Conservation (phyloP, 2,329 filamentous ascomycete species). For the Aspergillus thermomutatus region DNA sequence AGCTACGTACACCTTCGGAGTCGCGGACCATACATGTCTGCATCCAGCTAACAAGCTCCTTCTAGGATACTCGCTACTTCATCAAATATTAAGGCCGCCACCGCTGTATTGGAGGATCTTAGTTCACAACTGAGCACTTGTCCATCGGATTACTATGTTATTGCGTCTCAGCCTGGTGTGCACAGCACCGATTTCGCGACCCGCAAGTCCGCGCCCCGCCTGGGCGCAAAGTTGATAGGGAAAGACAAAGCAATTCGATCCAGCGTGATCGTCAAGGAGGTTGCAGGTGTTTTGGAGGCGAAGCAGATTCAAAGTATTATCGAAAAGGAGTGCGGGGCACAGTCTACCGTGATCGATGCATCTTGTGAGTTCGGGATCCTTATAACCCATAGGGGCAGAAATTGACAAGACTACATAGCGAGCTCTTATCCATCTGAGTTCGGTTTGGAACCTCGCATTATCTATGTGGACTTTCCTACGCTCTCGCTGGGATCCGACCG, state of each 20-base stretch:
- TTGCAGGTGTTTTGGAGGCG: conserved; percentile 48
- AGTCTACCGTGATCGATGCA: conserved; percentile 42
- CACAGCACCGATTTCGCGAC: conserved; percentile 65
- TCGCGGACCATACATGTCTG: neutral
- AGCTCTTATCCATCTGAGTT: conserved; percentile 39
- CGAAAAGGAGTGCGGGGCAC: conserved; percentile 47
- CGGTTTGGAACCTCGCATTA: conserved; percentile 38
- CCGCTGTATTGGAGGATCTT: conserved; percentile 42
- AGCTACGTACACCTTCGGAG: conserved; percentile 5
- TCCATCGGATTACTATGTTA: conserved; percentile 70
- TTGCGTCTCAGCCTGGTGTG: conserved; percentile 74
- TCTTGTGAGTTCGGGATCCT: conserved; percentile 31
- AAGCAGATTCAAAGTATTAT: conserved; percentile 43
- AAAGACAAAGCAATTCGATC: conserved; percentile 52
- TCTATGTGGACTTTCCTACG: conserved; percentile 45
- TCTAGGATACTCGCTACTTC: conserved; percentile 39
- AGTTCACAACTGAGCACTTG: conserved; percentile 58
- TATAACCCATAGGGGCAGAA: neutral
- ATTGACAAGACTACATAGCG: conserved; percentile 28
- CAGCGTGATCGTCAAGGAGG: conserved; percentile 52
- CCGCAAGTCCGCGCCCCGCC: conserved; percentile 51
- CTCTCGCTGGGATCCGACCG: conserved; percentile 36
- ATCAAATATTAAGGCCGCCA: conserved; percentile 42
- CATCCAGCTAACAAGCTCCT: conserved; percentile 24
- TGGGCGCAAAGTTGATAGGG: conserved; percentile 49